Evolutionary conservation across 2,329 filamentous ascomycete species (phyloP), one percentile per base, ranked within the genome.

Genomic region (Dactylella cylindrospora): DNA sequence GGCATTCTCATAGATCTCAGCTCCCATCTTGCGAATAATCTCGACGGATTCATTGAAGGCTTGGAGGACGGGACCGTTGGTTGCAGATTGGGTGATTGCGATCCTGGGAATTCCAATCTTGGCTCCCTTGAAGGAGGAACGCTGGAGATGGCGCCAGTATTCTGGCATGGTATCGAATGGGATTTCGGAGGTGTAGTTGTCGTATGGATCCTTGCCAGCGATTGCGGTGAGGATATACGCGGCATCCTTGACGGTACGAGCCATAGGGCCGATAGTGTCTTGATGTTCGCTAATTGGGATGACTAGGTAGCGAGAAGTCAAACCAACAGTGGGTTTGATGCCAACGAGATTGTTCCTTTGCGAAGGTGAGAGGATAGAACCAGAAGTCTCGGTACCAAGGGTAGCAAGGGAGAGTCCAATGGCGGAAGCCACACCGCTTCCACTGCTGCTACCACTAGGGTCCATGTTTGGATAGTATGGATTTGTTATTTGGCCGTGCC

Each of bases 251-350:
- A 90, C 81, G 0, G 82, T 87, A 15, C 80, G 79, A 0, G 79
- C 84, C 68, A 90, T 82, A 0, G 78, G 75, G 1, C 86, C 86
- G 0, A 89, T 79, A 0, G 80, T 83, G 68, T 90, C 86, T 67
- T 86, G 83, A 67, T 86, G 80, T 52, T 79, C 74, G 8, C 78
- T 80, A 17, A 88, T 81, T 0, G 85, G 85, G 8, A 88, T 79
- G 1, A 86, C 84, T 3, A 84, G 74, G 59, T 78, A 73, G 10
- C 81, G 74, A 1, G 80, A 83, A 0, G 80, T 85, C 2, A 86
- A 73, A 0, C 84, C 84, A 1, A 85, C 80, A 0, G 82, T 84
- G 1, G 84, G 82, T 69, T 84, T 84, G 70, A 88, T 82, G 1
- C 82, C 84, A 0, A 85, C 83, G 1, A 86, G 70, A 53, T 84